Conservation (phyloP, 202 grass and related monocot genomes). For the Carex sylvatica region DNA sequence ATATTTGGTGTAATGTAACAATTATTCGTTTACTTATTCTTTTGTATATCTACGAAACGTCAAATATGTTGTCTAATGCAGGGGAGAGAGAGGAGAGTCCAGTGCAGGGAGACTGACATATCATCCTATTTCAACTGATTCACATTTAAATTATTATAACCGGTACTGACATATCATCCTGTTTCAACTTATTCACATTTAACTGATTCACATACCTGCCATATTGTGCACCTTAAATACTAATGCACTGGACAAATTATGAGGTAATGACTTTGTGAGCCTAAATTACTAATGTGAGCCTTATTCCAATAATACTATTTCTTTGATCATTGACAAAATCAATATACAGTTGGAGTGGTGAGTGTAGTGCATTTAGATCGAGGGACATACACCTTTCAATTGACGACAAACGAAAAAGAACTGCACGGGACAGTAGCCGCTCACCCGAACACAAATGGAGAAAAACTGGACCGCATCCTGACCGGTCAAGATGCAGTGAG, state of each 20-base stretch:
- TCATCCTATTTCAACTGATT: background rate
- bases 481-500: too few species aligned
- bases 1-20: background rate
- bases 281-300: background rate
- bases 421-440: background rate
- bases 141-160: background rate
- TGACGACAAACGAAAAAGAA: background rate
- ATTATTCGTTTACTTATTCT: background rate
- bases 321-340: background rate
- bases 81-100: background rate
- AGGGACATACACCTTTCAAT: background rate
- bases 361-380: background rate
- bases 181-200: too few species aligned
- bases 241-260: background rate
- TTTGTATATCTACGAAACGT: background rate
- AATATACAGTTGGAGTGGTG: background rate
- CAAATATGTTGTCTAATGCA: background rate
- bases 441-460: background rate
- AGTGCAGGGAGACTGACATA: background rate
- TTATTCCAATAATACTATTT: background rate
- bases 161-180: too few species aligned
- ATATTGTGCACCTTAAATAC: background rate
- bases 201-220: background rate
- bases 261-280: background rate
- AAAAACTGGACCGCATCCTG: too few species aligned